phyloP scores from a whole-genome alignment of 306 rosid genomes.

The Inga laurina region DNA sequence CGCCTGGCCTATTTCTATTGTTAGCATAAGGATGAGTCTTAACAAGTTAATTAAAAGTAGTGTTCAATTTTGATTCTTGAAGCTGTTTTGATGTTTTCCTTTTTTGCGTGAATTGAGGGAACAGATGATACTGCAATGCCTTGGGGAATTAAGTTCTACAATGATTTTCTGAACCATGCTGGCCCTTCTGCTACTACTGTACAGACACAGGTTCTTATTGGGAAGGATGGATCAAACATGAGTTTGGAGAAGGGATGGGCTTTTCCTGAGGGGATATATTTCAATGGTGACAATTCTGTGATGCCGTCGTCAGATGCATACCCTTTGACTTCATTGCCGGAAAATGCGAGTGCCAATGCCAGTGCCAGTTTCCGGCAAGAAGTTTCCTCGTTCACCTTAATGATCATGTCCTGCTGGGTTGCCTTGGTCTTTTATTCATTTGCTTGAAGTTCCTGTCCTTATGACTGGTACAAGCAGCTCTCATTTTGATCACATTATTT shows the following conservation, averaged over 20 bases:
- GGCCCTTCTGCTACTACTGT: slow-evolving; percentile 73
- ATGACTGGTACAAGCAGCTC: background rate
- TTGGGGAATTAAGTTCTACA: slow-evolving; percentile 88
- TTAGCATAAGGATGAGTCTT: background rate
- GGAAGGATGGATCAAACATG: slow-evolving; percentile 59
- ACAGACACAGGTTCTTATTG: slow-evolving; percentile 76
- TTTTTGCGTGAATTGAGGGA: slow-evolving; percentile 20
- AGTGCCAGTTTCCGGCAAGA: slow-evolving; percentile 32
- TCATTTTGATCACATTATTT: slow-evolving; percentile 18
- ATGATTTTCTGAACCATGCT: slow-evolving; percentile 82
- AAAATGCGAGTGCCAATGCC: slow-evolving; percentile 49
- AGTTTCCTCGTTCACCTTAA: slow-evolving; percentile 43
- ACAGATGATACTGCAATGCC: slow-evolving; percentile 90
- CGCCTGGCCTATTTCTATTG: too few species aligned
- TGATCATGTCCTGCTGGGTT: slow-evolving; percentile 39
- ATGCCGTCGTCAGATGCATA: slow-evolving; percentile 92
- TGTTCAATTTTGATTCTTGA: background rate
- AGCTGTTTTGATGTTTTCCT: too few species aligned
- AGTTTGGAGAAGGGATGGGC: slow-evolving; percentile 91
- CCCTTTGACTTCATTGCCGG: slow-evolving; percentile 52
- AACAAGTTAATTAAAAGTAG: background rate
- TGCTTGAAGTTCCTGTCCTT: slow-evolving; percentile 26
- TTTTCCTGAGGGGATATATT: slow-evolving; percentile 78
- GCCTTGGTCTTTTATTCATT: slow-evolving; percentile 40
- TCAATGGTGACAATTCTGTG: slow-evolving; percentile 86